phyloP scores from a whole-genome alignment of 345 rosid genomes.

The Pistacia integerrima region DNA sequence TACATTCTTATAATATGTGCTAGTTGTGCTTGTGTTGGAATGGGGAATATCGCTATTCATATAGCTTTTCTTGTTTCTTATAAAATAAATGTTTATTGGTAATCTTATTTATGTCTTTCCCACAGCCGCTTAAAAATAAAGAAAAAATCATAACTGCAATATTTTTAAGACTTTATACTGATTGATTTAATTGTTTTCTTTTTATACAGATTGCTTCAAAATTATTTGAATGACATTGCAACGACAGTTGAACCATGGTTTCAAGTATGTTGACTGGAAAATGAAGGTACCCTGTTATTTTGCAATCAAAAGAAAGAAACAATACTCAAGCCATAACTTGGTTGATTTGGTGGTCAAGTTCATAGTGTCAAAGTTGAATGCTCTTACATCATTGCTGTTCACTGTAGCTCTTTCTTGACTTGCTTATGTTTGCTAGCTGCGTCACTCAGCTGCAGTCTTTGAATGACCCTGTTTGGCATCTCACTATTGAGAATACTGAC shows the following conservation, averaged over 20 bases:
- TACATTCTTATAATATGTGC: neutral
- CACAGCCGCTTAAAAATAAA: no score
- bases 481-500: neutral
- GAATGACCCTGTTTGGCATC: neutral
- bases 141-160: no score
- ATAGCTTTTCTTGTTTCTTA: no score
- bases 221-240: conserved; percentile 52
- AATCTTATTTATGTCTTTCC: no score
- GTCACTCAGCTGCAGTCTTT: neutral
- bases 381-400: neutral
- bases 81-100: neutral
- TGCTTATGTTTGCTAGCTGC: neutral
- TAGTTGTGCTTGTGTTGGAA: neutral
- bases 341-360: neutral
- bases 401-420: neutral
- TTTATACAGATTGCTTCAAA: conserved; percentile 31
- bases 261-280: conserved; percentile 57
- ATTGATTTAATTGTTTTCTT: conserved; percentile 1
- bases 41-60: neutral
- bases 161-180: neutral
- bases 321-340: neutral
- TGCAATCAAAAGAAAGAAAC: neutral
- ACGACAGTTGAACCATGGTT: conserved; percentile 40
- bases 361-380: neutral
- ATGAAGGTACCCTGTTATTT: conserved; percentile 42